These are phyloP conservation scores for Hygrophorus pudorinus DNA, from an alignment of 768 basidiomycete genomes.

Conservation along the genomic window DNA sequence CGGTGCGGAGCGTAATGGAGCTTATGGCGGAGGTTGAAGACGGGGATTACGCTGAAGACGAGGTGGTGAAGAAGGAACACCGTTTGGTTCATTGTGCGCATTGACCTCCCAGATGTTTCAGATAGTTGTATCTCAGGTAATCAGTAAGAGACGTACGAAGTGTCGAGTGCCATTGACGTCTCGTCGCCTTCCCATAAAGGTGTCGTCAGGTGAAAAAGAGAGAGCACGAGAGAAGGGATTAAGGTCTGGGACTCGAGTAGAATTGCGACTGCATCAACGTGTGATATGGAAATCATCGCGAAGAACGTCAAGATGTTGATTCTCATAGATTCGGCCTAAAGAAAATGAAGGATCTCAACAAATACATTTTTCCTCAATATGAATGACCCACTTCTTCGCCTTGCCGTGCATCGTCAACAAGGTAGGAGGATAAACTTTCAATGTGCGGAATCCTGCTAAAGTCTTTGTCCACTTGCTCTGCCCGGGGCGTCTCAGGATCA, in stretches of 20 bases:
- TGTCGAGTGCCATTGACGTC: conserved; percentile 22
- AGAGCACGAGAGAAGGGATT: conserved; percentile 56
- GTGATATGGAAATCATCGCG: conserved; percentile 29
- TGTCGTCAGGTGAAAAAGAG: conserved; percentile 39
- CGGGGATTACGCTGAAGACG: conserved; percentile 37
- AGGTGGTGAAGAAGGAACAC: conserved; percentile 56
- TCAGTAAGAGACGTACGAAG: conserved; percentile 22
- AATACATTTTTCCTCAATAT: not conserved
- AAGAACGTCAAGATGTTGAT: conserved; percentile 30
- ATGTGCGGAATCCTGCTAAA: conserved; percentile 30
- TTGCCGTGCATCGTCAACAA: conserved; percentile 31
- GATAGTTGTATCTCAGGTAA: not conserved
- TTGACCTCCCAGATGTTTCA: conserved; percentile 27
- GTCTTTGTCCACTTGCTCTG: conserved; percentile 16
- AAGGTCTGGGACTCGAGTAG: conserved; percentile 41
- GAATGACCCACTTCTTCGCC: conserved; percentile 29
- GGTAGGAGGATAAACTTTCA: conserved; percentile 36
- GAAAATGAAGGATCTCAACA: not conserved
- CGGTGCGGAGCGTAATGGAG: conserved; percentile 45
- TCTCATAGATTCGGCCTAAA: conserved; percentile 20
- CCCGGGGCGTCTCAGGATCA: conserved; percentile 13
- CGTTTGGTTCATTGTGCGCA: conserved; percentile 41
- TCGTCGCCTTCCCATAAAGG: conserved; percentile 63
- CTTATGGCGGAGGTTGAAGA: conserved; percentile 45
- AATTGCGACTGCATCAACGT: conserved; percentile 25